Evolutionary conservation across 75 land plant genomes (phyloP).

Genomic region (Selaginella moellendorffii): DNA sequence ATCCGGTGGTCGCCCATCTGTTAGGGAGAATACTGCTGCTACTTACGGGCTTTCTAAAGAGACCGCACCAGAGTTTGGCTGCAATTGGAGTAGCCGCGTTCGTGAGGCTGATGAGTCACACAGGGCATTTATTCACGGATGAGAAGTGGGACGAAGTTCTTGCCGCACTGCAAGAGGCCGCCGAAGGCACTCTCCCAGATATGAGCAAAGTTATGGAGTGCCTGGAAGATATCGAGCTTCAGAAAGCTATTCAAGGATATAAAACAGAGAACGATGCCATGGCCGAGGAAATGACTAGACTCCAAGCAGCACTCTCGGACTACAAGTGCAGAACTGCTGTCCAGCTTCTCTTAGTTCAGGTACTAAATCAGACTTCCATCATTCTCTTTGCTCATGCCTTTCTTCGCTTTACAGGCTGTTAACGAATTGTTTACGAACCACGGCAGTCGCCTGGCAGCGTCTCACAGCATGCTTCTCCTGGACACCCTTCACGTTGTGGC

Average conservation of each 20-base stretch:
- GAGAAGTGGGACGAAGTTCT: constrained; percentile 93
- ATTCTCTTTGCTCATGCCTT: neutral
- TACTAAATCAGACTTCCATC: constrained; percentile 13
- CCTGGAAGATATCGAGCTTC: constrained; percentile 19
- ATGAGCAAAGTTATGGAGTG: constrained; percentile 36
- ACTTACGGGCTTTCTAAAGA: constrained; percentile 78
- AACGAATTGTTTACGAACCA: constrained; percentile 81
- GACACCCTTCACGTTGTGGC: constrained; percentile 70
- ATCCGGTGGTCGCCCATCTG: constrained; percentile 71
- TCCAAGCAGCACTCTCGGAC: constrained; percentile 58
- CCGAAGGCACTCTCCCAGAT: constrained; percentile 75
- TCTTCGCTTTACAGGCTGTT: constrained; percentile 50
- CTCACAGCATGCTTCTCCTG: constrained; percentile 50
- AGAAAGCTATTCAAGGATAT: constrained; percentile 3
- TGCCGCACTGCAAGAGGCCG: constrained; percentile 63
- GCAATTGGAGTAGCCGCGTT: constrained; percentile 99
- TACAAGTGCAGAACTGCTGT: constrained; percentile 84
- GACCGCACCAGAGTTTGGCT: constrained; percentile 97
- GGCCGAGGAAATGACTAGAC: neutral
- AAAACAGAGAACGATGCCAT: neutral
- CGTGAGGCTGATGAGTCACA: constrained; percentile 88
- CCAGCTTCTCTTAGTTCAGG: constrained; percentile 91
- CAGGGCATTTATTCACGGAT: constrained; percentile 72
- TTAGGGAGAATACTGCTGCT: constrained; percentile 58
- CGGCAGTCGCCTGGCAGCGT: constrained; percentile 45